phyloP scores from a whole-genome alignment of 2,329 filamentous ascomycete genomes.

The Microthyrium microscopicum region DNA sequence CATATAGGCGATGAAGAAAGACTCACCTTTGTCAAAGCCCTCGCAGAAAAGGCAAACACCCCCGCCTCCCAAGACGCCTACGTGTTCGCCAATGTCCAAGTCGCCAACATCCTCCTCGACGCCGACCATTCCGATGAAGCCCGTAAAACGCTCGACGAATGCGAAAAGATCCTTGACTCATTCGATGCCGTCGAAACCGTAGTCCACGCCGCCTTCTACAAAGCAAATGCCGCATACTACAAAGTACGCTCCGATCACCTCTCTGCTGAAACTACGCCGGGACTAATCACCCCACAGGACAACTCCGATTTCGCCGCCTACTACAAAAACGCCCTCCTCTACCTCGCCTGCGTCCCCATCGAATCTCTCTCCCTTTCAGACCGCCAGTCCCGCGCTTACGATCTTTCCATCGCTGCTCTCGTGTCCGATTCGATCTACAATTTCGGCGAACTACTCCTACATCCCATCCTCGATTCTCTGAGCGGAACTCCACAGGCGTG shows the following conservation, averaged over 20 bases:
- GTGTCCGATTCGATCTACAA: conserved; percentile 97
- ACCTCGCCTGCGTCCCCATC: conserved; percentile 88
- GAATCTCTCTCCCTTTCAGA: conserved; percentile 53
- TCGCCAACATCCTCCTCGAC: conserved; percentile 72
- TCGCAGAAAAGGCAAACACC: conserved; percentile 79
- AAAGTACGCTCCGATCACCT: conserved; percentile 35
- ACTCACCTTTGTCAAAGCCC: conserved; percentile 64
- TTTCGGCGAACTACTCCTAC: conserved; percentile 94
- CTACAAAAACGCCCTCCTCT: conserved; percentile 94
- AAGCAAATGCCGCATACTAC: conserved; percentile 88
- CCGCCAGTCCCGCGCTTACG: conserved; percentile 70
- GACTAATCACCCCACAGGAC: conserved; percentile 25
- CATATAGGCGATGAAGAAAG: conserved; percentile 60
- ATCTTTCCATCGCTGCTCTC: conserved; percentile 80
- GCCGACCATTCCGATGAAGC: conserved; percentile 67
- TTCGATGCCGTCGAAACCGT: conserved; percentile 93
- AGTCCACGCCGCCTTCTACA: conserved; percentile 92
- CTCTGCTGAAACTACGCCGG: not conserved
- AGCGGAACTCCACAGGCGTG: conserved; percentile 60
- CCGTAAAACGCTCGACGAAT: conserved; percentile 70
- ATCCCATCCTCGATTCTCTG: conserved; percentile 84
- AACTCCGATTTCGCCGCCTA: conserved; percentile 90
- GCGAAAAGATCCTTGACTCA: conserved; percentile 71
- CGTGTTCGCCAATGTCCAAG: conserved; percentile 83
- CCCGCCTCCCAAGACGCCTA: conserved; percentile 88